A percentile compares a stretch with the other conserved stretches of the same genome.
These are phyloP conservation scores for Mycena sp. DNA, from an alignment of 1,284 basidiomycete species.

Conservation along the genomic window DNA sequence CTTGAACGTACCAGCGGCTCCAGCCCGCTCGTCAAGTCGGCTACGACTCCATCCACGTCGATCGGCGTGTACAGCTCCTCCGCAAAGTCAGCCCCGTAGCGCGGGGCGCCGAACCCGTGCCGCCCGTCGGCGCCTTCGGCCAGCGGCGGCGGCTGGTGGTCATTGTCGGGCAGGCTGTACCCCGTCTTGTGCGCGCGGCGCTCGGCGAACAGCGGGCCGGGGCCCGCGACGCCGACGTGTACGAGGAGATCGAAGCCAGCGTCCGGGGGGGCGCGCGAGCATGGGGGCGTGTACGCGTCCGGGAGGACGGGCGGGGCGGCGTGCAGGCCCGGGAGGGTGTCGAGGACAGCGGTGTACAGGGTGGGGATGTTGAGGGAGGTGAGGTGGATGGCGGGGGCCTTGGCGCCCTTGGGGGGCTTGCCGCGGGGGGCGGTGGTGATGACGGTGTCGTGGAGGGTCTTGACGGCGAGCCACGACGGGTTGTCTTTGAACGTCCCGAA, in stretches of 20 bases:
- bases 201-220: constrained; percentile 59
- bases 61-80: constrained; percentile 27
- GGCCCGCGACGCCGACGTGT: constrained; percentile 61
- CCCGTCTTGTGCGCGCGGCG: constrained; percentile 60
- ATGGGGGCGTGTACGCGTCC: constrained; percentile 12
- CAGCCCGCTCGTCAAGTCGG: constrained; percentile 20
- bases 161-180: constrained; percentile 45
- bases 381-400: constrained; percentile 49
- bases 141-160: constrained; percentile 15
- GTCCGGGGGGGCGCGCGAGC: constrained; percentile 43
- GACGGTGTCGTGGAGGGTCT: constrained; percentile 58
- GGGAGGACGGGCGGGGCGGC: constrained; percentile 59
- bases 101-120: constrained; percentile 21
- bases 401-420: constrained; percentile 23
- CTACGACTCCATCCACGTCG: constrained; percentile 23
- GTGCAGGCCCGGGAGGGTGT: constrained; percentile 56
- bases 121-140: constrained; percentile 8
- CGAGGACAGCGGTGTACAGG: constrained; percentile 57
- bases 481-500: constrained; percentile 59
- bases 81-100: constrained; percentile 27
- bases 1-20: constrained; percentile 20
- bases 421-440: constrained; percentile 38
- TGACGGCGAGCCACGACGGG: constrained; percentile 66
- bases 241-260: constrained; percentile 63
- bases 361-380: constrained; percentile 58